Evolutionary conservation across 2,329 filamentous ascomycete genomes (phyloP), one percentile per base, ranked within the genome.

Genomic region (Ceratocystiopsis brevicomis): DNA sequence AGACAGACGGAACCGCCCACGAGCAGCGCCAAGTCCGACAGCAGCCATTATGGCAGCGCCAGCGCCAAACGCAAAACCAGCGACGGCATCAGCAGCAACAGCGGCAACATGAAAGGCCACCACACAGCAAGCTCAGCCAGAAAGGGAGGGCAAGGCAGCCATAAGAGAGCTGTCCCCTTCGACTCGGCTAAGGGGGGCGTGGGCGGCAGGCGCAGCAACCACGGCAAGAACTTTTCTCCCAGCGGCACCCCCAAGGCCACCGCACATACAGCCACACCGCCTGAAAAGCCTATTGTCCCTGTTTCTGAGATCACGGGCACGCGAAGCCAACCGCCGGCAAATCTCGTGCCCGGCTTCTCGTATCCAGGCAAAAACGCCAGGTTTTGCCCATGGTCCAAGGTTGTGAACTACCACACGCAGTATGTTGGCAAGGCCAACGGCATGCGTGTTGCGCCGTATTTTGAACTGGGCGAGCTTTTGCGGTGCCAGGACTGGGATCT

Each of bases 401-500:
- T 83, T 19, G 57, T 61, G 21, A 65, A 63, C 17, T 85, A 78
- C 51, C 72, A 74, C 0, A 66, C 70, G 48, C 64, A 59, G 44
- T 82, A 70, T 54, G 69, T 78, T 38, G 67, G 69, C 44, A 66
- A 65, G 46, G 47, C 45, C 46, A 81, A 72, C 52, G 59, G 53
- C 48, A 68, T 58, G 53, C 66, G 52, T 50, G 71, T 63, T 5
- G 52, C 50, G 18, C 59, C 61, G 0, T 68, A 71, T 56, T 84
- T 83, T 51, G 63, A 71, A 33, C 53, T 56, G 3, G 64, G 70
- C 34, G 57, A 57, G 3, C 68, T 83, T 41, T 64, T 81, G 49
- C 72, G 70, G 52, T 59, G 63, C 2, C 68, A 73, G 46, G 54
- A 63, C 12, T 94, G 86, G 86, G 76, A 88, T 48, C 62, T 93